Base-by-base conservation (phyloP, 768 basidiomycete genomes). In the Mycena vulgaris region DNA sequence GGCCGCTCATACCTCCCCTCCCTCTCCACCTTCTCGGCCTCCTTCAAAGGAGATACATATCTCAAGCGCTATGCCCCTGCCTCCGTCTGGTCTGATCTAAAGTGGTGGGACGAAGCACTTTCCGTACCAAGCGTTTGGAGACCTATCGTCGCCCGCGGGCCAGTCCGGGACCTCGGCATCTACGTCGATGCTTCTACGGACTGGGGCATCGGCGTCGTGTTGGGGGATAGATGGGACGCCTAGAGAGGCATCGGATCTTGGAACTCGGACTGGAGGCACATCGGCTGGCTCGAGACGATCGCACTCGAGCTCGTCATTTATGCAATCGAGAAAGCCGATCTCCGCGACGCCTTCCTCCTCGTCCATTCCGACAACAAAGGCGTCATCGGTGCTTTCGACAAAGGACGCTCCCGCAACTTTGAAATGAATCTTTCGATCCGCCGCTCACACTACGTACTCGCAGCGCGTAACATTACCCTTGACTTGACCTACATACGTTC, bases 1-100 rank as follows among this genome's bases (percentile, higher is more conserved):
- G 80, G 82, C 9, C 60, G 74, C 0, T 70, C 81, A 3, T 73
- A 70, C 52, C 76, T 83, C 3, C 60, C 80, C 5, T 67, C 67
- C 3, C 55, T 83, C 0, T 80, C 74, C 19, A 66, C 62, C 21
- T 80, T 79, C 59, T 48, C 78, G 17, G 61, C 78, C 3, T 47
- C 66, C 3, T 82, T 80, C 74, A 28, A 66, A 19, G 47, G 57
- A 13, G 69, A 75, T 4, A 27, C 21, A 8, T 64, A 13, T 19
- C 1, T 11, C 1, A 14, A 2, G 1, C 56, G 48, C 5, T 30
- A 49, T 25, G 47, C 57, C 9, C 52, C 65, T 2, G 45, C 37
- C 28, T 51, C 47, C 8, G 27, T 55, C 14, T 23, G 58, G 27
- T 28, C 45, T 1, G 37, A 1, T 3, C 21, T 66, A 5, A 39